A percentile compares a stretch with the other conserved stretches of the same genome.
These are phyloP conservation scores for Sherardia arvensis DNA, from an alignment of 257 asterid species.

Conservation along the genomic window DNA sequence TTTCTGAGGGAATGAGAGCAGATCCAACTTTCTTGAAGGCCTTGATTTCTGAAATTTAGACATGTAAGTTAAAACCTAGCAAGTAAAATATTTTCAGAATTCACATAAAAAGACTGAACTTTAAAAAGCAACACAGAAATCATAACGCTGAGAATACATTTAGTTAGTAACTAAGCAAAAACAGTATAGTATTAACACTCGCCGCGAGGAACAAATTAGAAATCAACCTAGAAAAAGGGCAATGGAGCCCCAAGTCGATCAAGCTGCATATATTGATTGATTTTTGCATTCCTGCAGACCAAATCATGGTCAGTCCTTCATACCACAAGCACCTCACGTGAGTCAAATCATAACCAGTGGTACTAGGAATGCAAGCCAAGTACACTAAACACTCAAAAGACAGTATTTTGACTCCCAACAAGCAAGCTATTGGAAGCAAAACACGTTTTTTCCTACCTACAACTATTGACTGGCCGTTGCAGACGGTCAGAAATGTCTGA, in stretches of 20 bases:
- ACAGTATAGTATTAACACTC: slow-evolving; percentile 5
- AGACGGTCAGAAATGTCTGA: too few relatives aligned
- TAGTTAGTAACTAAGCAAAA: too few relatives aligned
- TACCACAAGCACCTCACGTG: slow-evolving; percentile 20
- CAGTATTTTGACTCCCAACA: background rate
- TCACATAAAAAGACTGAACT: background rate
- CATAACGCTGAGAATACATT: too few relatives aligned
- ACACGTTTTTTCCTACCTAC: background rate
- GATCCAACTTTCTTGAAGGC: slow-evolving; percentile 15
- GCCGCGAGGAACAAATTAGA: slow-evolving; percentile 44
- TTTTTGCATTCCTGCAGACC: slow-evolving; percentile 52
- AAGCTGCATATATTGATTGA: slow-evolving; percentile 53
- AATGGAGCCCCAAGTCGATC: slow-evolving; percentile 42
- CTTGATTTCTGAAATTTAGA: slow-evolving; percentile 31
- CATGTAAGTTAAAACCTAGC: slow-evolving; percentile 1
- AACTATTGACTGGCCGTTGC: too few relatives aligned
- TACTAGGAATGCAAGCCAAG: slow-evolving; percentile 7
- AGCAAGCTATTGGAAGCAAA: background rate
- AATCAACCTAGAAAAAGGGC: slow-evolving; percentile 35
- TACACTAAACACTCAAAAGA: background rate
- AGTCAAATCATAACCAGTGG: slow-evolving; percentile 13
- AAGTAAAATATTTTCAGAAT: background rate
- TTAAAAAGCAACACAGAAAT: background rate
- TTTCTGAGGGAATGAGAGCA: slow-evolving; percentile 16
- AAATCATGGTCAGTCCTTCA: slow-evolving; percentile 36